Base-by-base conservation (phyloP, 1,284 basidiomycete genomes). In the Cryptococcus wingfieldii region DNA sequence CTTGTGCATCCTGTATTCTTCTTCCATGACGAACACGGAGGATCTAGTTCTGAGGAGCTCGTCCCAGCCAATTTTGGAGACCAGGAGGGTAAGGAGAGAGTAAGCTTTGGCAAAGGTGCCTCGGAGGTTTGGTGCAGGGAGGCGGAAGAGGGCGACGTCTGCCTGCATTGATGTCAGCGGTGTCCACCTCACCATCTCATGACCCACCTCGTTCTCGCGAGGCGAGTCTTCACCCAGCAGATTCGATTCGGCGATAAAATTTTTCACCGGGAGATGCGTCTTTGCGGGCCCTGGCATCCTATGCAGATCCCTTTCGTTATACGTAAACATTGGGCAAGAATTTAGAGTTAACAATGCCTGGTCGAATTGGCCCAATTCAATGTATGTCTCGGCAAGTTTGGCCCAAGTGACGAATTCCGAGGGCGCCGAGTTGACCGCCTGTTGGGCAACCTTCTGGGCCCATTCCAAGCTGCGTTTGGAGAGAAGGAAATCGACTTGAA, bases 271-370 rank as follows among this genome's bases (percentile, higher is more conserved):
- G 7, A 98, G 80, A 74, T 96, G 91, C 13, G 92, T 84, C 53
- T 86, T 84, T 0, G 88, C 81, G 1, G 94, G 87, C 1, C 87
- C 83, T 6, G 97, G 85, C 77, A 86, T 86, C 7, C 93, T 84
- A 74, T 98, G 96, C 10, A 89, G 81, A 75, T 99, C 96, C 16
- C 94, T 86, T 54, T 96, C 95, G 72, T 97, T 97, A 79, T 90
- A 98, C 2, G 95, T 98, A 78, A 98, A 98, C 95, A 98, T 98
- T 1, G 95, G 95, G 79, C 96, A 98, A 39, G 95, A 98, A 73
- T 98, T 98, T 58, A 98, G 84, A 1, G 95, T 98, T 41, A 98
- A 82, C 13, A 98, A 80, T 0, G 95, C 69, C 55, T 86, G 86
- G 69, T 96, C 90, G 74, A 84, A 98, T 72, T 93, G 85, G 13